These are phyloP conservation scores for Triticum timopheevii DNA, from an alignment of 176 grass and related monocot species.

Conservation along the genomic window DNA sequence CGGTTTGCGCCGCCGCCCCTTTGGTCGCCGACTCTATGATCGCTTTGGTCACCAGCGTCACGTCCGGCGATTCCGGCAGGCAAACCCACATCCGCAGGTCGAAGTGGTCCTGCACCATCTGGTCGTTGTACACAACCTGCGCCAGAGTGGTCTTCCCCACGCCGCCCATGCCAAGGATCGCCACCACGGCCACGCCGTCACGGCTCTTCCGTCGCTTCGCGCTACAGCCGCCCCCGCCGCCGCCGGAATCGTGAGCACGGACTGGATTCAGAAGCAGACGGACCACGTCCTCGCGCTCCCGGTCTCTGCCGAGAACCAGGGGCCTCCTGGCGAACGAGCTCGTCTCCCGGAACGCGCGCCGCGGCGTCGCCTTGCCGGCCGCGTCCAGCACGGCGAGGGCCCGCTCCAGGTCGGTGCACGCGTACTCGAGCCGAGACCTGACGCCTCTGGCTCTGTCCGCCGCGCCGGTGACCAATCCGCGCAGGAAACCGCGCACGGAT, in stretches of 20 bases:
- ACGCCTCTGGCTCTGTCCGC: not conserved
- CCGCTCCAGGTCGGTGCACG: conserved; percentile 8
- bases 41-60: not conserved
- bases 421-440: conserved; percentile 19
- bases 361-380: not conserved
- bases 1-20: not conserved
- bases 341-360: not conserved
- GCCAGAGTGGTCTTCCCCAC: conserved; percentile 41
- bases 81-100: conserved; percentile 29
- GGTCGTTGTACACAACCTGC: conserved; percentile 33
- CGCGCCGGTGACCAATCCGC: not conserved
- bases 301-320: conserved; percentile 30
- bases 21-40: conserved; percentile 32
- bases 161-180: conserved; percentile 42
- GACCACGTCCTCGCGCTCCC: conserved; percentile 14
- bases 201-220: not conserved
- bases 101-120: conserved; percentile 8
- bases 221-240: not conserved
- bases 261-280: not conserved
- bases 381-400: not conserved
- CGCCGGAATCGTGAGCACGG: not conserved
- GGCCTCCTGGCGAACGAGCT: conserved; percentile 18
- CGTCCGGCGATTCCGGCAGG: conserved; percentile 29
- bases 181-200: conserved; percentile 16
- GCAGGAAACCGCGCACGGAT: not conserved